Base-by-base conservation (phyloP, 495 filamentous ascomycete species). In the Pseudotulostoma volvatum region DNA sequence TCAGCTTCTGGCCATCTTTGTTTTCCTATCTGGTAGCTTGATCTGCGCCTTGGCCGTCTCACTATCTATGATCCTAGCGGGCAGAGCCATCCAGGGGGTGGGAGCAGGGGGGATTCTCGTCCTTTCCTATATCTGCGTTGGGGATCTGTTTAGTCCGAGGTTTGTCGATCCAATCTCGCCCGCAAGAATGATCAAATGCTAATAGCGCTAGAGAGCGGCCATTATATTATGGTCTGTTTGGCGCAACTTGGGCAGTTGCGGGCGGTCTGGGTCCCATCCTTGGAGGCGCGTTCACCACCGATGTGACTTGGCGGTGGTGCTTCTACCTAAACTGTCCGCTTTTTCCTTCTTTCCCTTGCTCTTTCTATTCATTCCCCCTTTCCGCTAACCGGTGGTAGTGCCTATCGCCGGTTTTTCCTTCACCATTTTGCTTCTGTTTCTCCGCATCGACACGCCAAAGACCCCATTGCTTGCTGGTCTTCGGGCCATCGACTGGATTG, bases 61-160 rank as follows among this genome's bases (percentile, higher is more conserved):
- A 35, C 75, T 93, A 44, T 63, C 68, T 20, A 84, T 86, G 73
- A 65, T 93, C 38, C 68, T 94, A 34, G 72, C 70, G 1, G 81
- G 77, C 11, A 56, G 86, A 52, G 77, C 79, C 1, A 61, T 94
- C 34, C 85, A 94, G 53, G 85, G 86, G 36, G 56, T 79, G n/a
- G 85, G 84, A 3, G 82, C 80, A 20, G 86, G 85, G 38, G 86
- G 85, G 1, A 68, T 87, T 33, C 67, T 88, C 15, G 76, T 82
- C 15, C 54, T 93, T 47, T 78, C 81, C 18, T 86, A 90, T 51
- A 85, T 92, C 36, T 73, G 68, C 44, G 85, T 93, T 39, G 73
- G 74, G 7, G 85, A 93, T 60, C 49, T 88, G 37, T 86, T 88
- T 57, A 77, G 74, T 43, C 69, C 83, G 64, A 60, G 74, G 56